Evolutionary conservation across 225 moss, liverwort and hornwort genomes (phyloP), one percentile per base, ranked within the genome.

Genomic region (Climacium dendroides): DNA sequence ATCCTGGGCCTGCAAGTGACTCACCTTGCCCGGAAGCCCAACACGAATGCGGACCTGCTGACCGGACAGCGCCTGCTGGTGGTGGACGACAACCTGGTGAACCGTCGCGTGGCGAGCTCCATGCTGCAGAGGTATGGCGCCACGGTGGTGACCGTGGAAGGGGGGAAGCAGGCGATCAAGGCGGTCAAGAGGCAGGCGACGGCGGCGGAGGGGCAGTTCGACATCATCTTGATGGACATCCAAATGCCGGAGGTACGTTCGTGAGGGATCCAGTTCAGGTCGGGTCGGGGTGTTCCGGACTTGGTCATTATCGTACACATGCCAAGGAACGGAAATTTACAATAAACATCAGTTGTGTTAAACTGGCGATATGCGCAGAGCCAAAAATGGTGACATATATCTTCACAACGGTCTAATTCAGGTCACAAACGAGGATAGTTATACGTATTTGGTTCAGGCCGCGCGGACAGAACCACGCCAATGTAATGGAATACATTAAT

Each of bases 241-340:
- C 98, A 98, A 87, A 98, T 98, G 98, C 98, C 98, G 10, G 96
- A 96, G 96, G 98, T 98, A 81, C 23, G 98, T 96, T 20, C 29
- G 3, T 59, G 24, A 53, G 23, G 14, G 35, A n/a, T 53, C 34
- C 10, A n/a, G 32, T 6, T 6, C 11, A 5, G 28, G 17, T 72
- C 25, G 25, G 43, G 71, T 43, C 16, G 43, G 72, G 5, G 45
- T 28, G 16, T 72, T 45, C 26, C 10, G 29, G 26, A 28, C 45
- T 72, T 29, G 43, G 45, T 45, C 45, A 72, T 45, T 17, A 43
- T 71, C 43, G 16, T 43, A 43, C 71, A 43, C 71, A 15, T 9
- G 43, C 15, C 39, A 39, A 41, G 39, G 39, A 41, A 69, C 24
- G 39, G 15, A 16, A 3, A 26, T 43, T 41, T 25, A 26, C 43